These are phyloP conservation scores for Gastrolobium villosum DNA, from an alignment of 306 rosid genomes.

Conservation along the genomic window DNA sequence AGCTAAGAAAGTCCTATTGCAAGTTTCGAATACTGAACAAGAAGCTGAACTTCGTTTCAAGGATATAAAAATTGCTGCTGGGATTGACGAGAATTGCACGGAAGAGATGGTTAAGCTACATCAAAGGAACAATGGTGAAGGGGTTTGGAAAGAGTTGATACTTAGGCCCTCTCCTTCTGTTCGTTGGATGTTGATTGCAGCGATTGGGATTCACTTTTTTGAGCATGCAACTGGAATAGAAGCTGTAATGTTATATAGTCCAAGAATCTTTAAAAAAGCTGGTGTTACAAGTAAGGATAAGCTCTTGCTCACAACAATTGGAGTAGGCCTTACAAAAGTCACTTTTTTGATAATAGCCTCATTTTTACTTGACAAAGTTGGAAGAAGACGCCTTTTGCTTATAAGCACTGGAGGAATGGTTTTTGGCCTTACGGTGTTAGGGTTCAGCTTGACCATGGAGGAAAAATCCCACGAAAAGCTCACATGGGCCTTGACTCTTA, in stretches of 20 bases:
- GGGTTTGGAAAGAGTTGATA: constrained; percentile 71
- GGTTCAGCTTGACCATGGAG: constrained; percentile 65
- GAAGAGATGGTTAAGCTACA: constrained; percentile 39
- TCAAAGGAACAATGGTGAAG: constrained; percentile 31
- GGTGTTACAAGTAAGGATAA: constrained; percentile 63
- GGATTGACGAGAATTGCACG: constrained; percentile 49
- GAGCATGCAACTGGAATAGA: constrained; percentile 81
- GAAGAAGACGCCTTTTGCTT: constrained; percentile 65
- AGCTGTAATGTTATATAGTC: constrained; percentile 76
- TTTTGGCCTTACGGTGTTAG: constrained; percentile 49
- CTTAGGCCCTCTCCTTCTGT: constrained; percentile 60
- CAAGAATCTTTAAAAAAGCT: constrained; percentile 72
- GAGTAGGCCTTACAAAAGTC: constrained; percentile 67
- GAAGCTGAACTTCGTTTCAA: constrained; percentile 66
- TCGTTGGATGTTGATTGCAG: constrained; percentile 70
- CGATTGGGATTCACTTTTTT: constrained; percentile 75
- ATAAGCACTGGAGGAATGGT: constrained; percentile 64
- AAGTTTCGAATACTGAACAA: constrained; percentile 55
- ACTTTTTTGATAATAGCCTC: constrained; percentile 57
- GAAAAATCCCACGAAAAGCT: constrained; percentile 45
- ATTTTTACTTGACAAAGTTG: constrained; percentile 58
- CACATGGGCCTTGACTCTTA: constrained; percentile 60
- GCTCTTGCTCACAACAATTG: constrained; percentile 71
- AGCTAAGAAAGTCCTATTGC: constrained; percentile 54
- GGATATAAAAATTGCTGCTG: constrained; percentile 70